These are phyloP conservation scores for Hymenoscyphus albidus DNA, from an alignment of 2,329 filamentous ascomycete species.

Conservation along the genomic window DNA sequence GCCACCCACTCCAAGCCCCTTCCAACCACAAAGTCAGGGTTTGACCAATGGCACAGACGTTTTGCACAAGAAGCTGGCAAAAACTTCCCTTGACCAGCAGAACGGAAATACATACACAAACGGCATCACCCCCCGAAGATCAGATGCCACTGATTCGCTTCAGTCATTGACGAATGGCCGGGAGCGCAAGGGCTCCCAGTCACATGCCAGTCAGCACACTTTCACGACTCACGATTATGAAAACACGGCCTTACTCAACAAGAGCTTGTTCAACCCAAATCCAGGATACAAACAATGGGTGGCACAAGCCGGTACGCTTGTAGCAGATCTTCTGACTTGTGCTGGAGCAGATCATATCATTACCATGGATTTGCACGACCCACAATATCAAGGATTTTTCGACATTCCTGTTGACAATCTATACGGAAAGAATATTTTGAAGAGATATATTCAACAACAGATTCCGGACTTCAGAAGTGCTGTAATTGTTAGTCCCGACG, in stretches of 20 bases:
- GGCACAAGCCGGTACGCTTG: constrained; percentile 89
- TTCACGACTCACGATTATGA: constrained; percentile 64
- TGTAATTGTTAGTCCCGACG: constrained; percentile 93
- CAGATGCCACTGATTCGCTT: constrained; percentile 41
- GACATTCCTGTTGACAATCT: constrained; percentile 98
- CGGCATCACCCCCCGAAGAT: constrained; percentile 36
- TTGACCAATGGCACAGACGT: constrained; percentile 60
- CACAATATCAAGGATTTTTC: constrained; percentile 98
- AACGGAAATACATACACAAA: constrained; percentile 41
- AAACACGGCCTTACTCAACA: constrained; percentile 50
- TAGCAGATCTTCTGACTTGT: constrained; percentile 91
- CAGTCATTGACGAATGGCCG: constrained; percentile 31
- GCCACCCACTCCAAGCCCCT: constrained; percentile 77
- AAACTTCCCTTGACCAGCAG: constrained; percentile 58
- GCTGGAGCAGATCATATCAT: constrained; percentile 96
- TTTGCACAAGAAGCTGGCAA: constrained; percentile 70
- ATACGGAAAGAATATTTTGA: constrained; percentile 74
- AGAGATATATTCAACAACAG: constrained; percentile 70
- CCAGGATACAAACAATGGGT: constrained; percentile 99
- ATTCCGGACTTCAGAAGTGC: constrained; percentile 77
- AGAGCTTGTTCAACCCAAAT: constrained; percentile 69
- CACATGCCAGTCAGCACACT: constrained; percentile 20
- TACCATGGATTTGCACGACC: constrained; percentile 94
- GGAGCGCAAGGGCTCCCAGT: constrained; percentile 25
- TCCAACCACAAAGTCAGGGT: constrained; percentile 61